Evolutionary conservation across 2,329 filamentous ascomycete genomes (phyloP), one percentile per base, ranked within the genome.

Genomic region (Aspergillus sp.): DNA sequence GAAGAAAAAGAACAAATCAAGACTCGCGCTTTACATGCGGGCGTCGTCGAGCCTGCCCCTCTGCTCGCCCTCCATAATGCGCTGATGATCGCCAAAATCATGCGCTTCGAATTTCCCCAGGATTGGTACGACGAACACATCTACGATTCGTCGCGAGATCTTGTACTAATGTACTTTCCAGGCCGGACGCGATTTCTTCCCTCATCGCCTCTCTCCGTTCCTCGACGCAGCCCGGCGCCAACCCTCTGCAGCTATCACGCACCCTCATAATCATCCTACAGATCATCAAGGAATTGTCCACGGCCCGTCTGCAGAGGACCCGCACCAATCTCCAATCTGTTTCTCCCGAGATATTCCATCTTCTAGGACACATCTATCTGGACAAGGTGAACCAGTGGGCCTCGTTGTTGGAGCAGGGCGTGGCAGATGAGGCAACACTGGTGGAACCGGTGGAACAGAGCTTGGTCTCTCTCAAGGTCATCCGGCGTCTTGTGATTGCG

Each of bases 201-300:
- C 65, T 93, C 7, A 82, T 89, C 45, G 75, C 80, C 21, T 76
- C 87, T 23, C 78, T 96, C 31, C 85, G 88, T 50, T 71, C 75
- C 10, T 80, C 82, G 14, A 71, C 67, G 32, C 72, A 76, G 32
- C 71, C 74, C 5, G 75, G 81, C 53, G 78, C 80, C 7, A 84
- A 86, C 59, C 83, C 84, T 41, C 66, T 87, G 11, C 85, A 88
- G 50, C 82, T 96, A 2, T 80, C 84, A 20, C 86, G 91, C 45
- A 82, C 85, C 6, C 80, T 97, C 41, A 79, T 90, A 48, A 85
- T 96, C 11, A 77, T 97, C 10, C 78, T 97, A 13, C 88, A 93
- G 45, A 85, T 96, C 23, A 86, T 96, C 65, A 99, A 97, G 74
- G 94, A 97, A 69, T 78, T 97, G 5, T 86, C 89, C 0, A 92